Evolutionary conservation across 805 yeast species (phyloP).

Genomic region (Zygosaccharomyces bailii): DNA sequence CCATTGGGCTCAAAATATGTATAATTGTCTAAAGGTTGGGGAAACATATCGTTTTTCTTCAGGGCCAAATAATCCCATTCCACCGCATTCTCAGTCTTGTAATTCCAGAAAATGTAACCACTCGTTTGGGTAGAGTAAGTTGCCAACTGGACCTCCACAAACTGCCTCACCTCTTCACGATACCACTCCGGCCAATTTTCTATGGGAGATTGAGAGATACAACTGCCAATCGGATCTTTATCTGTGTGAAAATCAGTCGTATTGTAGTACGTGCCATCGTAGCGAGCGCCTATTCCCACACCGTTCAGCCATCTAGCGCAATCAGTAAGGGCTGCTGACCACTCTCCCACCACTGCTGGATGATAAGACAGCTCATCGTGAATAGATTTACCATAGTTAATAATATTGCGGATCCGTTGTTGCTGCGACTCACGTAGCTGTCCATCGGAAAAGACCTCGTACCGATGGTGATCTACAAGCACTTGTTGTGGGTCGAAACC

Average conservation of each 20-base stretch:
- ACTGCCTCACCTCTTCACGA: slow-evolving; percentile 46
- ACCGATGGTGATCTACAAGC: slow-evolving; percentile 84
- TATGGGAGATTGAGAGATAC: slow-evolving; percentile 39
- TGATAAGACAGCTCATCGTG: slow-evolving; percentile 36
- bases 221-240: slow-evolving; percentile 38
- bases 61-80: slow-evolving; percentile 65
- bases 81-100: slow-evolving; percentile 59
- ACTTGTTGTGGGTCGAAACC: slow-evolving; percentile 52
- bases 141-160: slow-evolving; percentile 59
- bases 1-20: slow-evolving; percentile 42
- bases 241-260: slow-evolving; percentile 19
- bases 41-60: slow-evolving; percentile 51
- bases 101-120: slow-evolving; percentile 73
- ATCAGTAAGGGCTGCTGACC: slow-evolving; percentile 69
- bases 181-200: slow-evolving; percentile 43
- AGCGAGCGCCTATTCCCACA: slow-evolving; percentile 63
- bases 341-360: slow-evolving; percentile 63
- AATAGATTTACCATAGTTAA: slow-evolving; percentile 33
- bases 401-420: slow-evolving; percentile 34
- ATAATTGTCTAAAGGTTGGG: slow-evolving; percentile 55
- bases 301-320: slow-evolving; percentile 71
- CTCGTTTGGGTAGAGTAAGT: slow-evolving; percentile 44
- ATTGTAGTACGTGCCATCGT: slow-evolving; percentile 45
- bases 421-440: slow-evolving; percentile 48
- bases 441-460: slow-evolving; percentile 73